Percentiles rank a stretch among this genome's conserved stretches.
These are phyloP conservation scores for Vigna mungo DNA, from an alignment of 306 rosid genomes.

Conservation along the genomic window DNA sequence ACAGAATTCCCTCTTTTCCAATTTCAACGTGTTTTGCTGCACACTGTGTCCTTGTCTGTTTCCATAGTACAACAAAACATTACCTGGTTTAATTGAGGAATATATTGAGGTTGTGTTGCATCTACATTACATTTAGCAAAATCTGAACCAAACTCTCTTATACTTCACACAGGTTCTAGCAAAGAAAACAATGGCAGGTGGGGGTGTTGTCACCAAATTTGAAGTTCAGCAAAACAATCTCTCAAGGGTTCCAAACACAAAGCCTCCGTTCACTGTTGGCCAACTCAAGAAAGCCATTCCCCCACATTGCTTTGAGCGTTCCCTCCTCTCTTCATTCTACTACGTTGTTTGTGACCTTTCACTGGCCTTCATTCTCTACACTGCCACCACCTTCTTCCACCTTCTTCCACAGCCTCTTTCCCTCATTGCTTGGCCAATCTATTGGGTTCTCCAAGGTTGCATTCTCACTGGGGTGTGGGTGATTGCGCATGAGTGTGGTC, in stretches of 20 bases:
- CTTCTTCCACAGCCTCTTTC: slow-evolving; percentile 57
- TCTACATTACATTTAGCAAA: slow-evolving; percentile 8
- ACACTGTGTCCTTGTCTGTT: slow-evolving; percentile 18
- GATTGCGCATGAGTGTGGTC: slow-evolving; percentile 89
- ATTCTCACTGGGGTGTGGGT: slow-evolving; percentile 74
- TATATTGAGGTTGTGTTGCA: neutral
- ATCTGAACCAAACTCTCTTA: slow-evolving; percentile 9
- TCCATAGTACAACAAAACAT: neutral
- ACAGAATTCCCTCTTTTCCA: no score
- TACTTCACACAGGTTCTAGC: slow-evolving; percentile 30
- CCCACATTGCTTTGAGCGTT: slow-evolving; percentile 73
- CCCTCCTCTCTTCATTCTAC: slow-evolving; percentile 64
- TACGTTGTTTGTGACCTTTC: slow-evolving; percentile 58
- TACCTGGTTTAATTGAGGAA: neutral
- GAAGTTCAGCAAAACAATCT: slow-evolving; percentile 23
- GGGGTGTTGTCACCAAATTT: slow-evolving; percentile 28
- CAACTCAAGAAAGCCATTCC: slow-evolving; percentile 78
- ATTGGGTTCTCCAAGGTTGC: slow-evolving; percentile 72
- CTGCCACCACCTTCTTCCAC: slow-evolving; percentile 57
- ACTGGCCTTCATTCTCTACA: slow-evolving; percentile 40
- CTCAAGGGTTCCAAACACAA: slow-evolving; percentile 59
- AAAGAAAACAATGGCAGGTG: slow-evolving; percentile 44
- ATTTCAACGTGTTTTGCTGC: no score
- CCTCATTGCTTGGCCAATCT: slow-evolving; percentile 67
- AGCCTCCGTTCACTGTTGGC: slow-evolving; percentile 71